These are phyloP conservation scores for Gastrodia elata DNA, from an alignment of 106 monocot species.

Conservation along the genomic window DNA sequence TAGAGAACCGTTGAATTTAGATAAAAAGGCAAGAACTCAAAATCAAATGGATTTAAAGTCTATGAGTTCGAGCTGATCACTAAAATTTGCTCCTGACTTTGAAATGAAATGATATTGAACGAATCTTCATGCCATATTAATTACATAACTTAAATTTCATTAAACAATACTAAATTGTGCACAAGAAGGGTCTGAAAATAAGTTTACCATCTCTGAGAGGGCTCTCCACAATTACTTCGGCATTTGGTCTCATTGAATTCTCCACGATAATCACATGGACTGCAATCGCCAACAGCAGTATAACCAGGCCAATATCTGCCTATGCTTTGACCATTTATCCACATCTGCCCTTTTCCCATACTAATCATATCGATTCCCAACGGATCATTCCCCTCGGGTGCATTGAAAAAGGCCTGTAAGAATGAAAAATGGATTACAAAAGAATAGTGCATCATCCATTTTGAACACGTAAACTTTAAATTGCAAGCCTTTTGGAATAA, in stretches of 20 bases:
- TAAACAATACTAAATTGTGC: neutral
- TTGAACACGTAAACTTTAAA: neutral
- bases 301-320: slow-evolving; percentile 94
- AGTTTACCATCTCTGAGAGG: slow-evolving; percentile 84
- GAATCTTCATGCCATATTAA: no score
- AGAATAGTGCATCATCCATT: neutral
- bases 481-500: neutral
- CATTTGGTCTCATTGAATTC: slow-evolving; percentile 74
- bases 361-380: slow-evolving; percentile 83
- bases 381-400: slow-evolving; percentile 70
- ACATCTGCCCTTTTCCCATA: slow-evolving; percentile 96
- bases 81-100: no score
- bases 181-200: neutral
- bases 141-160: neutral
- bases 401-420: slow-evolving; percentile 65
- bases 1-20: no score
- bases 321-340: slow-evolving; percentile 88
- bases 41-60: no score
- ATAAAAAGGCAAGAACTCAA: no score
- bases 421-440: neutral
- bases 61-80: no score
- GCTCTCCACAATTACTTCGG: slow-evolving; percentile 65
- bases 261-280: slow-evolving; percentile 63
- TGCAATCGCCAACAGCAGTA: slow-evolving; percentile 57
- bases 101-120: no score